Evolutionary conservation across 1,284 basidiomycete species (phyloP), one percentile per base, ranked within the genome.

Genomic region (Kalmanozyma brasiliensis): DNA sequence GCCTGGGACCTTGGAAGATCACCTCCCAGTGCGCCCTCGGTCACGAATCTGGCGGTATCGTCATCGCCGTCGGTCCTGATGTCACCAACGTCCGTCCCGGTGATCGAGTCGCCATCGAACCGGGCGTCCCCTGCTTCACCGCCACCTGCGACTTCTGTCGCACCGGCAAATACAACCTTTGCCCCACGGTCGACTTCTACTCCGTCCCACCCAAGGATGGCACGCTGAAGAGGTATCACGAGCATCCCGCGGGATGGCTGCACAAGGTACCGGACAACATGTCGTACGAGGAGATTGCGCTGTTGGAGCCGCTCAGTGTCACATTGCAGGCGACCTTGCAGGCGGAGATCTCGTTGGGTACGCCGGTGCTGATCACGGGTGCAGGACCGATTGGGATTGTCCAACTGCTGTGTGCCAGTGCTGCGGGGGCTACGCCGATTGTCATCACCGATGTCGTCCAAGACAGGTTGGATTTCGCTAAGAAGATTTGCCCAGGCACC

Each of bases 401-500:
- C 38, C 84, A 85, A 20, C 82, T 87, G 3, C 82, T 86, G 26
- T 84, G 85, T 6, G 84, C 84, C 10, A 82, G 80, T 30, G 86
- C 86, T 9, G 84, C 86, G 3, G 86, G 86, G 1, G 85, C 85
- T 47, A 82, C 82, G 14, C 86, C 86, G 5, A 85, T 87, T 65
- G 85, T 85, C 49, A 82, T 84, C 51, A 86, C 86, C 51, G 86
- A 87, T 74, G 81, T 87, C 17, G 79, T 84, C 37, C 75, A 80
- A 37, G 83, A 84, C 22, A 83, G 86, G 4, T 82, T 87, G 40
- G 84, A 84, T 24, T 86, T 87, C 56, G 86, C 86, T 7, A 83
- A 84, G 65, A 84, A 78, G 44, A 82, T 87, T 57, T 82, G 86
- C 1, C 85, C 85, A 0, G 77, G 73, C 16, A 85, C 86, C 11